Percentiles rank a stretch among this genome's conserved stretches.
Evolutionary conservation across 2,329 filamentous ascomycete genomes (phyloP).

Genomic region (Aspergillus sp.): DNA sequence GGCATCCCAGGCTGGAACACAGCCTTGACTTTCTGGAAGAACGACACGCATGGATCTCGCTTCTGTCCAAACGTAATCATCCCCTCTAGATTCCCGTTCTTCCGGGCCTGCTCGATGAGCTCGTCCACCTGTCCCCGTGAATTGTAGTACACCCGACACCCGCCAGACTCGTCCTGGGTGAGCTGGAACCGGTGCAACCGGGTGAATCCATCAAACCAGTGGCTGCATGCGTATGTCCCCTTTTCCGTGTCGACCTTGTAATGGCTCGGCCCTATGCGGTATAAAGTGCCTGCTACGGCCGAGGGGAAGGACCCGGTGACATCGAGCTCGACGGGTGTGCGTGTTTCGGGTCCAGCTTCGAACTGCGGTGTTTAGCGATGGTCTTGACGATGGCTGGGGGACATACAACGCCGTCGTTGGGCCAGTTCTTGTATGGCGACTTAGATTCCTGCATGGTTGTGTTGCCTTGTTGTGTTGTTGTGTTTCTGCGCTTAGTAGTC

Average conservation of each 20-base stretch:
- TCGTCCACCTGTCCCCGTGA: slow-evolving; percentile 58
- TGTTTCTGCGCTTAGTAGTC: background rate
- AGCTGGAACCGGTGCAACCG: slow-evolving; percentile 64
- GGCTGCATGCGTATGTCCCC: slow-evolving; percentile 48
- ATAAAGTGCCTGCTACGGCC: slow-evolving; percentile 61
- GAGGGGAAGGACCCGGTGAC: slow-evolving; percentile 57
- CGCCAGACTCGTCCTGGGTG: slow-evolving; percentile 27
- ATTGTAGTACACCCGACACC: slow-evolving; percentile 51
- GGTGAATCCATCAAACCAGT: slow-evolving; percentile 70
- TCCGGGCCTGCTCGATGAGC: slow-evolving; percentile 53
- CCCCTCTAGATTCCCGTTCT: slow-evolving; percentile 27
- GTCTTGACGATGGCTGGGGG: background rate
- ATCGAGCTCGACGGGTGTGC: slow-evolving; percentile 51
- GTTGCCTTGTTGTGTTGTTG: background rate
- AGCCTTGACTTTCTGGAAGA: slow-evolving; percentile 55
- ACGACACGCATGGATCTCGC: slow-evolving; percentile 61
- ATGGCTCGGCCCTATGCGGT: slow-evolving; percentile 60
- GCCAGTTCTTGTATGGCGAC: slow-evolving; percentile 34
- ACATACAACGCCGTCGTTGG: slow-evolving; percentile 39
- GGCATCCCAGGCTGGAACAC: slow-evolving; percentile 2
- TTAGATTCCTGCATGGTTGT: background rate
- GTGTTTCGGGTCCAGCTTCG: slow-evolving; percentile 53
- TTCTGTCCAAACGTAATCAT: slow-evolving; percentile 59
- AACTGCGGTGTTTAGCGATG: slow-evolving; percentile 41
- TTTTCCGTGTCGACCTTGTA: slow-evolving; percentile 45